Conservation (phyloP, 1,139 yeast genomes). For the Pneumocystis sp. region DNA sequence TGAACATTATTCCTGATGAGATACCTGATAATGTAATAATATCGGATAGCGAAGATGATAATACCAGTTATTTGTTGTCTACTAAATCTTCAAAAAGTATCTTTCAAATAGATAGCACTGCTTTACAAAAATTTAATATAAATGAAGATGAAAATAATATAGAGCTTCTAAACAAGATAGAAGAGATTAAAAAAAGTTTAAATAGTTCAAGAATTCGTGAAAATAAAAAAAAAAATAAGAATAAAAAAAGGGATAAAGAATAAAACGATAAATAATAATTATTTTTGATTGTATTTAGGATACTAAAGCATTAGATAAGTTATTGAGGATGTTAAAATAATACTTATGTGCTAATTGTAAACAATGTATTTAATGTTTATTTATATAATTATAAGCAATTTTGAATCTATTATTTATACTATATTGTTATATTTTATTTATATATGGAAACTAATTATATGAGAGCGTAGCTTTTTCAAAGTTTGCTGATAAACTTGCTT, state of each 20-base stretch:
- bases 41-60: not conserved
- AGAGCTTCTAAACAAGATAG: not conserved
- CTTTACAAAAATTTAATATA: not conserved
- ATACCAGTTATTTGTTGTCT: not conserved
- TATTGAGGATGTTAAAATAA: not conserved
- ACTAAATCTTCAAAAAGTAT: not conserved
- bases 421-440: not conserved
- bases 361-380: not conserved
- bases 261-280: not conserved
- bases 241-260: not conserved
- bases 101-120: not conserved
- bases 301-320: not conserved
- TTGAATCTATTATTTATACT: not conserved
- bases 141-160: not conserved
- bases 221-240: not conserved
- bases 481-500: not conserved
- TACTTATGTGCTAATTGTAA: not conserved
- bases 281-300: not conserved
- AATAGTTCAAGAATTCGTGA: not conserved
- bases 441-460: not conserved
- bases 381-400: not conserved
- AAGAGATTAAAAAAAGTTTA: not conserved
- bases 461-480: not conserved
- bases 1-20: not conserved
- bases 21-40: not conserved